Evolutionary conservation across 495 filamentous ascomycete species (phyloP).

Genomic region (Daldinia decipiens): DNA sequence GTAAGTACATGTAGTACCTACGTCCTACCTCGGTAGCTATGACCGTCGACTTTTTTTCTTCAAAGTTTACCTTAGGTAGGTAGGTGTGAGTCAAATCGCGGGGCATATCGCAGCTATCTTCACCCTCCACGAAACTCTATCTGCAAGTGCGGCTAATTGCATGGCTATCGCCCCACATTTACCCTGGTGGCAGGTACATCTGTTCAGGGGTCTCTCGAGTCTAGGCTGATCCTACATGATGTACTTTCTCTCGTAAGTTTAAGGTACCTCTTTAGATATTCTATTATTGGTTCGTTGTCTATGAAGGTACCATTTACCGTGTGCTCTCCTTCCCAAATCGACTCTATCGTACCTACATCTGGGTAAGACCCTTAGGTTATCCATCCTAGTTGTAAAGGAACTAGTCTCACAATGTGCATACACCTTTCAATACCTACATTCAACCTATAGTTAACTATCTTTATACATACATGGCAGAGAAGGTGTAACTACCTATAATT

Average conservation of each 20-base stretch:
- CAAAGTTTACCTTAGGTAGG: neutral
- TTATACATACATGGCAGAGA: too few species aligned
- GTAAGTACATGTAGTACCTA: neutral
- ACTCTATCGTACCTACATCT: neutral
- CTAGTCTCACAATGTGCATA: too few species aligned
- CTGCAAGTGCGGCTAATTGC: constrained; percentile 37
- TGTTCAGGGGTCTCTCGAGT: constrained; percentile 10
- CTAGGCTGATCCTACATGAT: constrained; percentile 1
- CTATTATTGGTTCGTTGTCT: too few species aligned
- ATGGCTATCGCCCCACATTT: constrained; percentile 32
- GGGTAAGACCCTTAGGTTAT: neutral
- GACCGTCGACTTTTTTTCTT: constrained; percentile 1
- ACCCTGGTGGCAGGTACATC: constrained; percentile 11
- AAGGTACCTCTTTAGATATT: too few species aligned
- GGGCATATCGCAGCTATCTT: constrained; percentile 33
- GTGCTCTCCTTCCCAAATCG: neutral
- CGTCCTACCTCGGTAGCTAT: neutral
- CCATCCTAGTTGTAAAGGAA: too few species aligned
- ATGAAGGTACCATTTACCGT: too few species aligned
- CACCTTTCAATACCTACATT: too few species aligned
- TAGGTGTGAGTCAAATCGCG: constrained; percentile 43
- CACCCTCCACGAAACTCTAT: constrained; percentile 15
- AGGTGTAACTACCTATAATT: too few species aligned
- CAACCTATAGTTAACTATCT: too few species aligned
- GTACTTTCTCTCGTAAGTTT: neutral